Evolutionary conservation across 768 basidiomycete species (phyloP), one percentile per base, ranked within the genome.

Genomic region (Termitomyces sp.): DNA sequence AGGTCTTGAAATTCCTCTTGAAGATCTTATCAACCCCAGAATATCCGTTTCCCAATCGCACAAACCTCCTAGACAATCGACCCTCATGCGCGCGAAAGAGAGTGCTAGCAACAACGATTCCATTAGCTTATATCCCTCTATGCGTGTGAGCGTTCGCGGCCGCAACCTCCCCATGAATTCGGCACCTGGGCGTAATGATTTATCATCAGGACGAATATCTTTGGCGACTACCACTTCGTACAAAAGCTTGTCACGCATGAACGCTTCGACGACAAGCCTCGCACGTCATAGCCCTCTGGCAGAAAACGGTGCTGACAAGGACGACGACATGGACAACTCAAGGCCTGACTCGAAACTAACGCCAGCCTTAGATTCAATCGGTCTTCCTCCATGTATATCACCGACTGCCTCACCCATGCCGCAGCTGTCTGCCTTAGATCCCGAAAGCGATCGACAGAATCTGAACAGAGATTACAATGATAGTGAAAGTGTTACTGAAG

Each of bases 1-100:
- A 93, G 93, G 89, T 66, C 82, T 95, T 52, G 91, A 95, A 66
- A 82, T 94, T 11, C 76, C 86, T 0, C 71, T 85, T 6, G 87
- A 90, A 48, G 92, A 94, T 55, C 83, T 94, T 5, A 65, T 85
- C 39, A 77, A 75, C 49, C 80, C 77, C 4, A 12, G 74, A 65
- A 32, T 54, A 59, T 21, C 54, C 55, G 16, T 37, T 55, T 21
- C 53, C 16, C 67, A 57, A 59, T 65, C 42, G 48, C 68, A 32
- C 56, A 66, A 58, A 51, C 66, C 44, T 34, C 54, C 51, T n/a
- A 54, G 47, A 19, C 61, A 61, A 28, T 61, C 56, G 11, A 64
- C 66, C 7, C 52, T 54, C 19, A 32, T 59, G n/a, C 60, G 64
- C 11, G 57, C 57, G 21, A 62, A 55, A 23, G 78, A 79, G 52